phyloP scores from a whole-genome alignment of 2,329 filamentous ascomycete species.

The Alternaria hordeiaustralica region DNA sequence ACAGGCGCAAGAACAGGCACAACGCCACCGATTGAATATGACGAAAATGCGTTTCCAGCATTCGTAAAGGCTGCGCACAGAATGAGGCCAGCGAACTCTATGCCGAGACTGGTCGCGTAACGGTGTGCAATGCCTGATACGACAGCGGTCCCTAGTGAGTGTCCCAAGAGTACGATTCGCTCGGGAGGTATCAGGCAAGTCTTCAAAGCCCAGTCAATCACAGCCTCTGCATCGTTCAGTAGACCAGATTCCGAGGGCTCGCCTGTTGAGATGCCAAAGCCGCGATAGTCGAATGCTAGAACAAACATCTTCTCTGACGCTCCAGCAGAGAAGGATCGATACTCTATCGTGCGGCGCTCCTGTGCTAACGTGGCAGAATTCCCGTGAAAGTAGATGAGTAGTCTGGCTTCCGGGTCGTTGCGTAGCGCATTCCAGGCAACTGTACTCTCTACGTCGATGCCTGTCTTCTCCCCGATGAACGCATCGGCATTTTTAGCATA shows the following conservation, averaged over 20 bases:
- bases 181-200: slow-evolving; percentile 69
- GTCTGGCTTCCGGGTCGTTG: slow-evolving; percentile 58
- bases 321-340: slow-evolving; percentile 76
- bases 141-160: slow-evolving; percentile 89
- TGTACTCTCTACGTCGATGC: slow-evolving; percentile 53
- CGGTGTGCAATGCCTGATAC: slow-evolving; percentile 74
- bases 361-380: slow-evolving; percentile 83
- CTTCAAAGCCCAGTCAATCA: slow-evolving; percentile 77
- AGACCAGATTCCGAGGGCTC: slow-evolving; percentile 79
- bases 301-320: slow-evolving; percentile 64
- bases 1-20: slow-evolving; percentile 80
- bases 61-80: slow-evolving; percentile 82
- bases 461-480: slow-evolving; percentile 61
- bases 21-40: slow-evolving; percentile 77
- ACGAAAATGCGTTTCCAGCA: slow-evolving; percentile 73
- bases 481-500: slow-evolving; percentile 72
- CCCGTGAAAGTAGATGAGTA: slow-evolving; percentile 62
- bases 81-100: slow-evolving; percentile 80
- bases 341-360: slow-evolving; percentile 75
- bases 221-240: slow-evolving; percentile 76
- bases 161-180: slow-evolving; percentile 81
- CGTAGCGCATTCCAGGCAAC: slow-evolving; percentile 59
- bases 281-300: slow-evolving; percentile 88
- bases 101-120: slow-evolving; percentile 60
- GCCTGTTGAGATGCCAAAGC: slow-evolving; percentile 83